These are phyloP conservation scores for Ascochyta lentis DNA, from an alignment of 2,329 filamentous ascomycete genomes.

Conservation along the genomic window DNA sequence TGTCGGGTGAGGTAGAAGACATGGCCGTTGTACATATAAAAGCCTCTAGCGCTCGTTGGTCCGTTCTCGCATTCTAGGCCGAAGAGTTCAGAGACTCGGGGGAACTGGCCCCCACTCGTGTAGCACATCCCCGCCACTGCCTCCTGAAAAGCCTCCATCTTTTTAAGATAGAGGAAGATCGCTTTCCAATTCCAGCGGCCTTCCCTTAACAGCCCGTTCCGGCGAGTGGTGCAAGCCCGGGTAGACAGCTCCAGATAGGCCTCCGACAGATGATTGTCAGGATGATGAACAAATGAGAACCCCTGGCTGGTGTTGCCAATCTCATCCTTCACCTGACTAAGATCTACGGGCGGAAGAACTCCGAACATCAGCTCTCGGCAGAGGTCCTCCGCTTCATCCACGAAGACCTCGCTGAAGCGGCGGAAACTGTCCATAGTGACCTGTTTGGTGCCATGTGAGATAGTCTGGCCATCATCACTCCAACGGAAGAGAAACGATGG, in stretches of 20 bases:
- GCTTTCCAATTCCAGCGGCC: background rate
- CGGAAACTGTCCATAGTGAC: background rate
- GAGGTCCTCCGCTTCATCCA: background rate
- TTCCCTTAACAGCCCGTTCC: background rate
- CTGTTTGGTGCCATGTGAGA: background rate
- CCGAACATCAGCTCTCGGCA: background rate
- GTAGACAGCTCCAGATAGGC: background rate
- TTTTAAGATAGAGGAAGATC: background rate
- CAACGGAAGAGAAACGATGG: background rate
- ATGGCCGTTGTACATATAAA: background rate
- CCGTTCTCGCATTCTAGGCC: background rate
- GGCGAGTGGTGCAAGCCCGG: background rate
- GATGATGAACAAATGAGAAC: background rate
- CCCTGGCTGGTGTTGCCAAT: background rate
- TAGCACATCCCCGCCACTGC: background rate
- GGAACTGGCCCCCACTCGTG: background rate
- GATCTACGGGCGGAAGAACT: background rate
- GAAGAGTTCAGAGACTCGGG: background rate
- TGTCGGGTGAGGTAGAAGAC: background rate
- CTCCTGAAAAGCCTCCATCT: background rate
- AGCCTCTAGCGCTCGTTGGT: background rate
- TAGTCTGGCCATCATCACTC: background rate
- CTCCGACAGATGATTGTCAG: background rate
- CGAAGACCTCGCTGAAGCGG: background rate
- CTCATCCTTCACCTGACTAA: constrained; percentile 2